These are phyloP conservation scores for Actinidia arguta DNA, from an alignment of 179 eudicot species.

Conservation along the genomic window DNA sequence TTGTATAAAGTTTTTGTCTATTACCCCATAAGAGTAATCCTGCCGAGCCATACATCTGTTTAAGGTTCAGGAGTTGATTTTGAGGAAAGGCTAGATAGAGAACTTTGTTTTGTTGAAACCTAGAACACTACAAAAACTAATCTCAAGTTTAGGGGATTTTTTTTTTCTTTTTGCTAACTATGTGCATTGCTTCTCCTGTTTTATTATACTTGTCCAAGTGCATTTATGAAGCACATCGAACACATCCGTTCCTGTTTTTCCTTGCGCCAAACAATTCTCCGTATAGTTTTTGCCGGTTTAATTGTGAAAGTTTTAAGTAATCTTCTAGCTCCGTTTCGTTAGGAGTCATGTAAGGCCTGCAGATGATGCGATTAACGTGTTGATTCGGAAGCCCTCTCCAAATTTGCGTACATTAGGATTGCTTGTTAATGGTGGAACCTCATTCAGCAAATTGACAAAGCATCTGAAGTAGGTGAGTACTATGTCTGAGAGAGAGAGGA, in stretches of 20 bases:
- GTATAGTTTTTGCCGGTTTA: too few relatives aligned
- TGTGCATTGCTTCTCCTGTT: neutral
- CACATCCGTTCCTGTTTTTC: neutral
- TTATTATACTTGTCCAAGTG: neutral
- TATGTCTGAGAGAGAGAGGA: too few relatives aligned
- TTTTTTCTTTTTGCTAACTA: neutral
- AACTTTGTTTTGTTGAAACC: too few relatives aligned
- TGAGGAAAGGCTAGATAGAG: neutral
- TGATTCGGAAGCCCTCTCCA: too few relatives aligned
- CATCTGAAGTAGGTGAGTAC: too few relatives aligned
- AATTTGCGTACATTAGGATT: too few relatives aligned
- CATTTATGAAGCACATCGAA: neutral
- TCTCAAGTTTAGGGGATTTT: neutral
- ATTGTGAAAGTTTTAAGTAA: neutral
- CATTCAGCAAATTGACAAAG: too few relatives aligned
- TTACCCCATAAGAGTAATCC: too few relatives aligned
- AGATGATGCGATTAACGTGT: neutral
- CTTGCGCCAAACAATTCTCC: too few relatives aligned
- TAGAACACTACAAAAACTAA: neutral
- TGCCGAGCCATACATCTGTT: neutral
- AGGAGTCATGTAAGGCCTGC: neutral
- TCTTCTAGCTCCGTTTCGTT: neutral
- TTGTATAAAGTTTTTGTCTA: too few relatives aligned
- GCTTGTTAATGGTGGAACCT: too few relatives aligned
- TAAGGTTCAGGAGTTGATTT: slow-evolving; percentile 3